These are phyloP conservation scores for Echinochloa phyllopogon DNA, from an alignment of 176 grass and related monocot species.

Conservation along the genomic window DNA sequence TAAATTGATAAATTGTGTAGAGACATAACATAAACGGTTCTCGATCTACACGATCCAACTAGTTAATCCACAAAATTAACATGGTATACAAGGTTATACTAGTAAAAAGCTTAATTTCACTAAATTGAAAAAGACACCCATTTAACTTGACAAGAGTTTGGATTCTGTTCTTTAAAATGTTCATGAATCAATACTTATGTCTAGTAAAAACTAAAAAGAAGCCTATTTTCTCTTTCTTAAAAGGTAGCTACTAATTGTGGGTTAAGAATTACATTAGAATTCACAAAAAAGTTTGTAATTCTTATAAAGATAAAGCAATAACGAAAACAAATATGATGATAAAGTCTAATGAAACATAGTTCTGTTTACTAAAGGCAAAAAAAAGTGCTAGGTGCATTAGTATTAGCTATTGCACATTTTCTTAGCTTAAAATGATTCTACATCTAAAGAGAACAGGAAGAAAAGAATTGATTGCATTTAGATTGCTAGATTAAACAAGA, in stretches of 20 bases:
- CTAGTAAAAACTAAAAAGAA: background rate
- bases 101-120: background rate
- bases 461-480: background rate
- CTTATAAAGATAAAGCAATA: background rate
- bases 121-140: background rate
- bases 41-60: background rate
- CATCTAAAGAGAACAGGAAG: background rate
- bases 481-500: background rate
- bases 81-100: constrained; percentile 5
- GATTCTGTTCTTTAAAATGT: background rate
- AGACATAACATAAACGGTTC: background rate
- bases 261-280: background rate
- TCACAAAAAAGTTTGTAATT: background rate
- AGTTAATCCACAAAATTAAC: background rate
- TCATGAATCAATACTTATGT: background rate
- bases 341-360: background rate
- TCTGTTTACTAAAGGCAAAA: background rate
- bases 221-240: background rate
- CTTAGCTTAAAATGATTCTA: background rate
- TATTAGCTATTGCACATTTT: background rate
- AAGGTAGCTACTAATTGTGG: background rate
- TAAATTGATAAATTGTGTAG: background rate
- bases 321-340: background rate
- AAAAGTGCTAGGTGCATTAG: background rate
- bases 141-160: background rate